Base-by-base conservation (phyloP, 768 basidiomycete genomes). In the Trametes gibbosa region DNA sequence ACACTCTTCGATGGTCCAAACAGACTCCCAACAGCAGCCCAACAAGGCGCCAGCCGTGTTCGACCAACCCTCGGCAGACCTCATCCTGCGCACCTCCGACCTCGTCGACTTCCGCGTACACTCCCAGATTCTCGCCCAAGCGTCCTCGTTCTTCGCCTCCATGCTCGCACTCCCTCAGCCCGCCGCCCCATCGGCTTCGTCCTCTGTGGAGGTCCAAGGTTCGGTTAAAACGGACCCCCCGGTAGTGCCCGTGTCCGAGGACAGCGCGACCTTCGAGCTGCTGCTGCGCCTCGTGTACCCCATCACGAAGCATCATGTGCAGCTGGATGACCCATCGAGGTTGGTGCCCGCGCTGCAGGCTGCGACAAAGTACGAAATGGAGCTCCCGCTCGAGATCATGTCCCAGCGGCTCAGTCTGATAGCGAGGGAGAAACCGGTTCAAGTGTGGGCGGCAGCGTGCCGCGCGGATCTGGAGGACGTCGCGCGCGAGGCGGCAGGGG, bases 131-230 rank as follows among this genome's bases (percentile, higher is more conserved):
- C 70, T 76, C 14, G 42, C 65, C 25, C 62, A 64, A 13, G 69
- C 72, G 0, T 74, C 73, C 2, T 63, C 65, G 4, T 46, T 75
- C 27, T 74, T 74, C 50, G 56, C 47, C n/a, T 65, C 67, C 50
- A 70, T 75, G 69, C 60, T 74, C 37, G 21, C 35, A 24, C 55
- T 56, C 8, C 55, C 55, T 4, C 55, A 56, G 47, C 55, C 55
- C n/a, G 16, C 48, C 16, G 17, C 29, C 32, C 7, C 19, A 7
- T 8, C 19, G 43, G 3, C 17, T 8, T 34, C 29, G 47, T 14
- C 13, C 16, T n/a, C 52, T 3, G 16, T n/a, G n/a, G 25, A 24
- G 4, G 51, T 12, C 12, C 14, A 1, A 5, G 10, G 6, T 12
- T 19, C 43, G 8, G 53, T 57, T 23, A 21, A 4, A 10, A 5